phyloP scores from a whole-genome alignment of 371 early-diverging fungal genomes.

The Rhizomucor pusillus region DNA sequence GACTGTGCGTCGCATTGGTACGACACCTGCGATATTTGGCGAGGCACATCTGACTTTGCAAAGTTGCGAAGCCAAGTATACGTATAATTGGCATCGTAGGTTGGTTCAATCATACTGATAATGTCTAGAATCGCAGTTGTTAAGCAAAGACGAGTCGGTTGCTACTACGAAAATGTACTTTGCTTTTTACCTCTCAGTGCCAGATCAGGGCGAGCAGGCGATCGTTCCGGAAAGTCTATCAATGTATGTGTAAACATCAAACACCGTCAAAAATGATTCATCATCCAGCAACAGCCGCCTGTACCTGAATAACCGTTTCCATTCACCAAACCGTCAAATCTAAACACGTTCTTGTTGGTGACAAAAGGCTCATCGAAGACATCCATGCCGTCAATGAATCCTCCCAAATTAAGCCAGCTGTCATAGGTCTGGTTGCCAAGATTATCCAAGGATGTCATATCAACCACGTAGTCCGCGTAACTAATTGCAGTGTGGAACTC shows the following conservation, averaged over 20 bases:
- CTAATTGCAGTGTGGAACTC: conserved; percentile 19
- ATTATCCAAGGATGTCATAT: conserved; percentile 16
- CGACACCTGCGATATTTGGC: conserved; percentile 2
- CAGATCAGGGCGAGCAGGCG: conserved; percentile 39
- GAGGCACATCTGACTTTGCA: conserved; percentile 24
- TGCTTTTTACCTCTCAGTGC: conserved; percentile 16
- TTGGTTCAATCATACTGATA: conserved; percentile 42
- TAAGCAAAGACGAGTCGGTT: conserved; percentile 8
- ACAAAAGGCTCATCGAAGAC: conserved; percentile 11
- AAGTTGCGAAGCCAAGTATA: conserved; percentile 42
- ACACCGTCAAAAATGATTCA: not conserved
- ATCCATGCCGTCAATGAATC: conserved; percentile 9
- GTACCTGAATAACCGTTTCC: conserved; percentile 20
- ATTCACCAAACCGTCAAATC: conserved; percentile 23
- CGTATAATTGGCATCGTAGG: conserved; percentile 29
- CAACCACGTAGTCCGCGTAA: conserved; percentile 14
- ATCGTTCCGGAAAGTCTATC: conserved; percentile 38
- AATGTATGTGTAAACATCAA: not conserved
- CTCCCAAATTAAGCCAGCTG: conserved; percentile 13
- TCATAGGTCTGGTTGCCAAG: conserved; percentile 21
- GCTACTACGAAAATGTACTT: not conserved
- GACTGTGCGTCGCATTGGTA: conserved; percentile 13
- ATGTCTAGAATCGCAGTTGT: conserved; percentile 22
- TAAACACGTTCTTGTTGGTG: conserved; percentile 16
- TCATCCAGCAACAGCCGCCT: not conserved